These are phyloP conservation scores for Margaritispora aquatica DNA, from an alignment of 495 filamentous ascomycete species.

Conservation along the genomic window DNA sequence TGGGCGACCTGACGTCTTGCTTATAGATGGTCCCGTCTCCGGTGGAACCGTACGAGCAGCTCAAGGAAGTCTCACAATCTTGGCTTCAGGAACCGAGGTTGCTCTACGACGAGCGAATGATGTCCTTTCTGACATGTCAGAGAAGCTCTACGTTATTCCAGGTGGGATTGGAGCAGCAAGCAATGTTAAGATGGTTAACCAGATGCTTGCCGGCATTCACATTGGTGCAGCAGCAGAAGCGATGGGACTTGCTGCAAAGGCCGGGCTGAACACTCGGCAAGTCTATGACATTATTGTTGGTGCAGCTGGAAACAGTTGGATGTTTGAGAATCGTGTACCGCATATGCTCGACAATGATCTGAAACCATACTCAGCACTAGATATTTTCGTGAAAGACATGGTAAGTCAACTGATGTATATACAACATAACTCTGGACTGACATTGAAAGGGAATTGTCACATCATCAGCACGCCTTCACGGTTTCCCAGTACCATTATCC, in stretches of 20 bases:
- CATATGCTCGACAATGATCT: slow-evolving; percentile 64
- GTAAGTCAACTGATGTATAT: no score
- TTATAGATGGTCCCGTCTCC: slow-evolving; percentile 72
- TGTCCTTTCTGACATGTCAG: slow-evolving; percentile 56
- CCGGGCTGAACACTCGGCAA: slow-evolving; percentile 54
- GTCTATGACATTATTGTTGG: slow-evolving; percentile 50
- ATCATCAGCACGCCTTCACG: slow-evolving; percentile 49
- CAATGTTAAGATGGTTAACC: slow-evolving; percentile 83
- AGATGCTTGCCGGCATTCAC: slow-evolving; percentile 69
- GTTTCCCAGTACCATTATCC: slow-evolving; percentile 59
- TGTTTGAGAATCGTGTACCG: slow-evolving; percentile 70
- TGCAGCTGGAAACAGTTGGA: slow-evolving; percentile 67
- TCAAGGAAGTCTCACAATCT: slow-evolving; percentile 71
- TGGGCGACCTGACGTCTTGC: slow-evolving; percentile 55
- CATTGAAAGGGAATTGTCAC: slow-evolving; percentile 58
- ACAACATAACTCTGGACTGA: no score
- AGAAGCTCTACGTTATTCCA: slow-evolving; percentile 68
- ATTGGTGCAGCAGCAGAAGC: slow-evolving; percentile 68
- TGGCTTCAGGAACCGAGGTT: slow-evolving; percentile 55
- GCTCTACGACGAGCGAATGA: slow-evolving; percentile 52
- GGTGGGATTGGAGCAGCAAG: slow-evolving; percentile 69
- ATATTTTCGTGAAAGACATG: slow-evolving; percentile 78
- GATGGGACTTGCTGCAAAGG: slow-evolving; percentile 61
- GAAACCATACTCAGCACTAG: slow-evolving; percentile 60
- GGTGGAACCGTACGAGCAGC: slow-evolving; percentile 67